Conservation (phyloP, 345 rosid genomes). For the Acer yangbiense region DNA sequence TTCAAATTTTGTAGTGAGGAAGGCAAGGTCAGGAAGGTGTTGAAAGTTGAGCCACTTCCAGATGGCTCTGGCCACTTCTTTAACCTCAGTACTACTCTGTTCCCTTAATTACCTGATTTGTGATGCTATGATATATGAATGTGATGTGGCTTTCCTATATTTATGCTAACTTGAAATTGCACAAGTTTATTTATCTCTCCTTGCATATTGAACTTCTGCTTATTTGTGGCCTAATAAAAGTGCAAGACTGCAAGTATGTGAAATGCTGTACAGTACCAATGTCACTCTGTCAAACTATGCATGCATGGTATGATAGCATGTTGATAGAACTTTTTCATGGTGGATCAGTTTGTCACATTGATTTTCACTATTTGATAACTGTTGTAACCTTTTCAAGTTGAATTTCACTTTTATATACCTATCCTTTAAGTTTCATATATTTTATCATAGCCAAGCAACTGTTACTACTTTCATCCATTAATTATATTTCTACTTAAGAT, state of each 20-base stretch:
- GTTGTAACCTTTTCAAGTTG: neutral
- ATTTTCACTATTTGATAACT: neutral
- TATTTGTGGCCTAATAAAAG: neutral
- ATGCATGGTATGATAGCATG: slow-evolving; percentile 1
- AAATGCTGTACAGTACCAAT: neutral
- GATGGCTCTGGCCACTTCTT: slow-evolving; percentile 96
- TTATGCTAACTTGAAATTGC: neutral
- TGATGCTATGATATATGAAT: slow-evolving; percentile 12
- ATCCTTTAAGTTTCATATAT: neutral
- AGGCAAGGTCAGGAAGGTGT: slow-evolving; percentile 87
- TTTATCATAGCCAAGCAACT: neutral
- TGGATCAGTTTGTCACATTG: neutral
- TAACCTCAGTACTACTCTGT: slow-evolving; percentile 72
- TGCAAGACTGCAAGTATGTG: neutral
- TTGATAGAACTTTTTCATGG: neutral
- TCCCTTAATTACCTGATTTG: slow-evolving; percentile 20
- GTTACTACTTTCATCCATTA: neutral
- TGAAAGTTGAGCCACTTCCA: slow-evolving; percentile 93
- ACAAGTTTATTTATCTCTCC: neutral
- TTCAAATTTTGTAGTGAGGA: slow-evolving; percentile 64
- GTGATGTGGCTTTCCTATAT: neutral
- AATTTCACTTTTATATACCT: neutral
- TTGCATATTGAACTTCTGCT: neutral
- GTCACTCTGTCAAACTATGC: slow-evolving; percentile 2
- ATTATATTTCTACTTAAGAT: neutral